Conservation (phyloP, 192 early-diverging fungal genomes). For the Coemansia interrupta region DNA sequence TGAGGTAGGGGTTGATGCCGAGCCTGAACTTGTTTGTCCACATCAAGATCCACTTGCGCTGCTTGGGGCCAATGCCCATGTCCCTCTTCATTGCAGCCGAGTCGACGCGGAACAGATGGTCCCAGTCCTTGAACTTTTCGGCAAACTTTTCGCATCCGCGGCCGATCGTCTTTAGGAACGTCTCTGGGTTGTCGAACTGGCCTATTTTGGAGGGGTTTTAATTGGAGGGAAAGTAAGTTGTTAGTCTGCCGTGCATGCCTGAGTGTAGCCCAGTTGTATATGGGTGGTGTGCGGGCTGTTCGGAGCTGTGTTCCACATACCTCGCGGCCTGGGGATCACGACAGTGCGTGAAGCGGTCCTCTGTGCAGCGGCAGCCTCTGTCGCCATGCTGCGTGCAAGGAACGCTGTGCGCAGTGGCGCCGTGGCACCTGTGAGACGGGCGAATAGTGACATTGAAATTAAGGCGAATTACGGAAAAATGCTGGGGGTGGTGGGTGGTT, state of each 20-base stretch:
- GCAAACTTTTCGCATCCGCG: slow-evolving; percentile 53
- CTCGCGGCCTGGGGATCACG: slow-evolving; percentile 26
- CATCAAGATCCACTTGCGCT: slow-evolving; percentile 61
- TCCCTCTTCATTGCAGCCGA: slow-evolving; percentile 56
- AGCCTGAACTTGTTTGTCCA: slow-evolving; percentile 57
- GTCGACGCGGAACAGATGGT: slow-evolving; percentile 58
- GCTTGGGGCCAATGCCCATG: slow-evolving; percentile 57
- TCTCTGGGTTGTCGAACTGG: slow-evolving; percentile 25
- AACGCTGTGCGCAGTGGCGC: slow-evolving; percentile 2
- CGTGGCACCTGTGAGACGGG: slow-evolving; percentile 13
- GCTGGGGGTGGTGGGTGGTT: too few species aligned
- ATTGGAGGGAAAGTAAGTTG: not conserved
- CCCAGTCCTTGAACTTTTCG: slow-evolving; percentile 57
- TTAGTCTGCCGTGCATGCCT: too few species aligned
- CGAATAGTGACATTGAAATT: slow-evolving; percentile 18
- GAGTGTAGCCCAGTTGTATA: not conserved
- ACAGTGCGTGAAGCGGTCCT: slow-evolving; percentile 1
- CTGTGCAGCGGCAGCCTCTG: slow-evolving; percentile 6
- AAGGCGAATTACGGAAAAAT: not conserved
- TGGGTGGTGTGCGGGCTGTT: too few species aligned
- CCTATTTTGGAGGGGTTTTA: slow-evolving; percentile 7
- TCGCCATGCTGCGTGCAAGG: slow-evolving; percentile 23
- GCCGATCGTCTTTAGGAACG: slow-evolving; percentile 50
- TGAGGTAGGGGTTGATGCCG: slow-evolving; percentile 56
- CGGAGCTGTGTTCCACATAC: not conserved